Conservation (phyloP, 2,329 filamentous ascomycete genomes). For the Alternaria triticimaculans region DNA sequence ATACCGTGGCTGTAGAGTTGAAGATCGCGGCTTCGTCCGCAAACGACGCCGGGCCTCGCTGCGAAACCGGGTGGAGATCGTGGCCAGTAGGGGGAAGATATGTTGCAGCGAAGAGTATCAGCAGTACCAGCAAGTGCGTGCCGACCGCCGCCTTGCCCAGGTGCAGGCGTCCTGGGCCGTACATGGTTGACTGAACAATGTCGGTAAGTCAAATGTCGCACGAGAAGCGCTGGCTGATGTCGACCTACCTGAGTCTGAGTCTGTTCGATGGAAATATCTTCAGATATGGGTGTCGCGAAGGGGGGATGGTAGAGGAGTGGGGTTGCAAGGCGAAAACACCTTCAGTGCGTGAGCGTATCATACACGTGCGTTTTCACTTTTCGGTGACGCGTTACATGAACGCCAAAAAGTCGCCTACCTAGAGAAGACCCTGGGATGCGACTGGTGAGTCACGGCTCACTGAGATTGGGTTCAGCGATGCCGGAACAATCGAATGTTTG, state of each 20-base stretch:
- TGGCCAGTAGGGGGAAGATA: neutral
- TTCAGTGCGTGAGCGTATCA: neutral
- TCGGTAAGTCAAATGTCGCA: neutral
- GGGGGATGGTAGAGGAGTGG: neutral
- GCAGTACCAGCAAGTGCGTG: neutral
- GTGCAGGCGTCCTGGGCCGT: neutral
- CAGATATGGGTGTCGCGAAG: neutral
- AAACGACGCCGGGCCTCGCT: neutral
- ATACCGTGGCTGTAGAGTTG: neutral
- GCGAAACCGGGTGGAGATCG: neutral
- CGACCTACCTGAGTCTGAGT: neutral
- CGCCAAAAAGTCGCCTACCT: neutral
- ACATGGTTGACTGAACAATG: neutral
- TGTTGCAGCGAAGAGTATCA: neutral
- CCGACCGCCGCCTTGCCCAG: neutral
- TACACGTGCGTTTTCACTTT: neutral
- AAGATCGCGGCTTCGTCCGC: neutral
- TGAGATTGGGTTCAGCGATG: neutral
- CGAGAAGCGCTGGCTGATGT: neutral
- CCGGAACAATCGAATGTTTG: neutral
- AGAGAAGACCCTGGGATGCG: neutral
- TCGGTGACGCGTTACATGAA: neutral
- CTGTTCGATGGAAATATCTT: neutral
- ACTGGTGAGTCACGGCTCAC: no score
- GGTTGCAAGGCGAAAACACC: neutral